These are phyloP conservation scores for Aspergillus persii DNA, from an alignment of 2,329 filamentous ascomycete genomes.

Conservation along the genomic window DNA sequence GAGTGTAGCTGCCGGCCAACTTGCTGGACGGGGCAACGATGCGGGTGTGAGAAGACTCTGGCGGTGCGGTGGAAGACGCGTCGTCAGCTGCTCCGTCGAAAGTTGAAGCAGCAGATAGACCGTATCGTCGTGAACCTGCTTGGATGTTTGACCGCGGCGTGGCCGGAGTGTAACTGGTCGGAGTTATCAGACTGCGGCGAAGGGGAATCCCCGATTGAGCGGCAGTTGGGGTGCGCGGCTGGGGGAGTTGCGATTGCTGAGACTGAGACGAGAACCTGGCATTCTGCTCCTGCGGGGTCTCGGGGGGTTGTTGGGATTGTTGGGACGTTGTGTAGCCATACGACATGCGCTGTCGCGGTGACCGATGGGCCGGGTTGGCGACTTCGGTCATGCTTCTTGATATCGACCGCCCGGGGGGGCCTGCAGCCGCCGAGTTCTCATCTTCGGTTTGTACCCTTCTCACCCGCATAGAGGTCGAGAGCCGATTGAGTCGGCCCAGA, in stretches of 20 bases:
- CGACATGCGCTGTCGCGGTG: conserved; percentile 34
- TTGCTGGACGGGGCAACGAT: conserved; percentile 36
- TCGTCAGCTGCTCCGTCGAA: conserved; percentile 21
- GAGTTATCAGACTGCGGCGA: conserved; percentile 37
- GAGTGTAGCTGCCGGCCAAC: conserved; percentile 37
- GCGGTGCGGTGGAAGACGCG: conserved; percentile 16
- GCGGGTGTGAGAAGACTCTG: conserved; percentile 30
- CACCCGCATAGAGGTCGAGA: conserved; percentile 39
- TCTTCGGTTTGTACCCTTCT: conserved; percentile 39
- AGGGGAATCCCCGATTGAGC: conserved; percentile 36
- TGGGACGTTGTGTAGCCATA: conserved; percentile 28
- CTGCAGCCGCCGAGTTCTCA: conserved; percentile 28
- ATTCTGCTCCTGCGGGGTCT: conserved; percentile 22
- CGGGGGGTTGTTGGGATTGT: conserved; percentile 25
- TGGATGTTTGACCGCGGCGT: conserved; percentile 41
- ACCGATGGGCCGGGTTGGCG: conserved; percentile 28
- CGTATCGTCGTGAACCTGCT: conserved; percentile 42
- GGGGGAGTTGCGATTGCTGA: conserved; percentile 18
- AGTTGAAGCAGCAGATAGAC: conserved; percentile 23
- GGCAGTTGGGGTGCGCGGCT: conserved; percentile 31
- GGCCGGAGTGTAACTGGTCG: conserved; percentile 34
- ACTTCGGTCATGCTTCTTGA: conserved; percentile 46
- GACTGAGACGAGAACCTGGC: conserved; percentile 22
- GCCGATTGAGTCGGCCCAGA: conserved; percentile 39
- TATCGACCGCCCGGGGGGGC: conserved; percentile 35